Conservation (phyloP, 495 filamentous ascomycete species). For the Xylaria castorea region DNA sequence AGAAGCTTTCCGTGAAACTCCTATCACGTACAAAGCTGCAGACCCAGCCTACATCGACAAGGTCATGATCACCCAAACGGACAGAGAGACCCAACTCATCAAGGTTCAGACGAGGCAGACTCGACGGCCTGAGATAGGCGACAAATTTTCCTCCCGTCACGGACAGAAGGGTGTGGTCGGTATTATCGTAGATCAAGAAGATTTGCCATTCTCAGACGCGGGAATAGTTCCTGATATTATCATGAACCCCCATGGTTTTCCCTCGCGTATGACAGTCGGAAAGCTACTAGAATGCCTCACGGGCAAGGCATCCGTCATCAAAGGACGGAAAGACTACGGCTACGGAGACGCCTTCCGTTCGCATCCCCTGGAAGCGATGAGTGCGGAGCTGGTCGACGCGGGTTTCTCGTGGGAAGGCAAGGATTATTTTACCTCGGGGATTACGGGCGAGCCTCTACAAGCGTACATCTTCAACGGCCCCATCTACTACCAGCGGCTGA, state of each 20-base stretch:
- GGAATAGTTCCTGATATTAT: slow-evolving; percentile 96
- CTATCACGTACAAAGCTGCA: slow-evolving; percentile 80
- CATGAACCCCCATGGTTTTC: slow-evolving; percentile 99
- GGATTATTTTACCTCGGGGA: slow-evolving; percentile 92
- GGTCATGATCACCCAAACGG: slow-evolving; percentile 86
- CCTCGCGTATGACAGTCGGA: slow-evolving; percentile 98
- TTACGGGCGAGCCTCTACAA: slow-evolving; percentile 90
- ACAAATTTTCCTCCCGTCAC: slow-evolving; percentile 98
- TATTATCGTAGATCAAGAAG: slow-evolving; percentile 92
- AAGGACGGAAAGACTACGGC: slow-evolving; percentile 73
- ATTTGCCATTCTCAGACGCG: slow-evolving; percentile 93
- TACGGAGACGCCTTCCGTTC: slow-evolving; percentile 97
- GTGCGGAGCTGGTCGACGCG: slow-evolving; percentile 77
- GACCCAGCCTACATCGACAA: slow-evolving; percentile 93
- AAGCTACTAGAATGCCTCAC: slow-evolving; percentile 96
- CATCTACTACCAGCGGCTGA: slow-evolving; percentile 99
- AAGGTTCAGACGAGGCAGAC: slow-evolving; percentile 95
- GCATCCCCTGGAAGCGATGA: slow-evolving; percentile 89
- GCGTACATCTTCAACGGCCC: slow-evolving; percentile 98
- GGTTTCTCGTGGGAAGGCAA: slow-evolving; percentile 97
- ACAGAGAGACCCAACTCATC: slow-evolving; percentile 77
- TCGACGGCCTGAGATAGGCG: slow-evolving; percentile 88
- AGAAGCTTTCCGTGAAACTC: slow-evolving; percentile 68
- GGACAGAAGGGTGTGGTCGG: slow-evolving; percentile 99
- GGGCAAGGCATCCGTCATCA: slow-evolving; percentile 89